A percentile compares a stretch with the other conserved stretches of the same genome.
Conservation (phyloP, 106 monocot species). For the Dendrobium huoshanense region DNA sequence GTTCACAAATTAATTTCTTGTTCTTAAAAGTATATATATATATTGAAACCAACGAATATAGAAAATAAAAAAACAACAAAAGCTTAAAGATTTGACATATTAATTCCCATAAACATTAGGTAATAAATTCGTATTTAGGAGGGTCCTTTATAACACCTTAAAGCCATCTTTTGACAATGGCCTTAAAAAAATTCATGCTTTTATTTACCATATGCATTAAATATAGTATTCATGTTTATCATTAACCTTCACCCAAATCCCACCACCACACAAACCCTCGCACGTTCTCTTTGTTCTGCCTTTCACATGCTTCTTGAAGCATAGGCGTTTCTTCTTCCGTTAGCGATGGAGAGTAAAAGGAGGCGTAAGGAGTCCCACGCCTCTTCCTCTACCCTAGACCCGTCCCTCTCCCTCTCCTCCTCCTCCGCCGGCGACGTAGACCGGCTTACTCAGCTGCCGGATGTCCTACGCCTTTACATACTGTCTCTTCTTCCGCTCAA, state of each 20-base stretch:
- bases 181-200: background rate
- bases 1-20: too few relatives aligned
- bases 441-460: constrained; percentile 32
- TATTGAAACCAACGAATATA: too few relatives aligned
- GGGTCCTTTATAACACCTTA: background rate
- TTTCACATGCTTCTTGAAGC: background rate
- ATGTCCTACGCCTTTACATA: constrained; percentile 34
- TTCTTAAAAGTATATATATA: too few relatives aligned
- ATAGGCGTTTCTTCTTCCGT: background rate
- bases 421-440: constrained; percentile 9
- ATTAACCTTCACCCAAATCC: background rate
- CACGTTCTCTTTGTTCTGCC: background rate
- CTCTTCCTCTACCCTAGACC: constrained; percentile 1
- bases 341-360: background rate
- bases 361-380: constrained; percentile 4
- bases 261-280: background rate
- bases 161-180: background rate
- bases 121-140: background rate
- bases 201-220: background rate
- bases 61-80: too few relatives aligned
- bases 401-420: background rate
- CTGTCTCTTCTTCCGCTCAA: constrained; percentile 35
- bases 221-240: background rate
- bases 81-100: too few relatives aligned
- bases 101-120: too few relatives aligned